Conservation (phyloP, 148 eudicot species). For the Hydrangea macrophylla region DNA sequence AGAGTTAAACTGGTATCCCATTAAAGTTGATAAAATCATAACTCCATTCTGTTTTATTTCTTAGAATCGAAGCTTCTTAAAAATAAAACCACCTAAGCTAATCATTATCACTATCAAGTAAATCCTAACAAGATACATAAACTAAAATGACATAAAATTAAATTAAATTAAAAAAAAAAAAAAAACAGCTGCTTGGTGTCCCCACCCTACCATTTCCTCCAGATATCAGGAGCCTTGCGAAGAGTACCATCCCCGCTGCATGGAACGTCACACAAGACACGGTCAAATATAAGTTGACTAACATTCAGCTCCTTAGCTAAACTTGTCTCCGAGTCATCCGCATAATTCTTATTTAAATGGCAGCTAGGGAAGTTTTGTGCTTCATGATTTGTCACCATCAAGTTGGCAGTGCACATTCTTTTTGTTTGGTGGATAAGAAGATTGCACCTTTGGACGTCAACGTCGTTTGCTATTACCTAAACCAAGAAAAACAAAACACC, state of each 20-base stretch:
- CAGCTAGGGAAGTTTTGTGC: slow-evolving; percentile 97
- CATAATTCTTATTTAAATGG: slow-evolving; percentile 52
- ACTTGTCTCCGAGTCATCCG: slow-evolving; percentile 30
- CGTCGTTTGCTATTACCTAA: slow-evolving; percentile 95
- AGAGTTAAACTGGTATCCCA: too few species aligned
- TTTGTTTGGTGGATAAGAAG: slow-evolving; percentile 99
- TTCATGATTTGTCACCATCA: slow-evolving; percentile 96
- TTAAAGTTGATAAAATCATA: too few species aligned
- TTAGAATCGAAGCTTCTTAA: too few species aligned
- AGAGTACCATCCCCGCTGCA: slow-evolving; percentile 99
- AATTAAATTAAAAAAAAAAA: too few species aligned
- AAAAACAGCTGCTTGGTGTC: too few species aligned
- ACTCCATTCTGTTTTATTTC: too few species aligned
- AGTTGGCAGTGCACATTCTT: slow-evolving; percentile 96
- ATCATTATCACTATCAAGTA: too few species aligned
- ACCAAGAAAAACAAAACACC: slow-evolving; percentile 9
- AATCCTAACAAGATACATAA: too few species aligned
- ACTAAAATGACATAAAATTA: too few species aligned
- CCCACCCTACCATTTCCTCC: slow-evolving; percentile 99
- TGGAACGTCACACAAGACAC: slow-evolving; percentile 97
- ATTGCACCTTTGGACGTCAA: slow-evolving; percentile 95
- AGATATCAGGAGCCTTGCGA: slow-evolving; percentile 97
- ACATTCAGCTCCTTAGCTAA: slow-evolving; percentile 37
- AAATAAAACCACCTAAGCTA: too few species aligned
- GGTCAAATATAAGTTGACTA: slow-evolving; percentile 81